Evolutionary conservation across 306 rosid species (phyloP).

Genomic region (Prunus kanzakura): DNA sequence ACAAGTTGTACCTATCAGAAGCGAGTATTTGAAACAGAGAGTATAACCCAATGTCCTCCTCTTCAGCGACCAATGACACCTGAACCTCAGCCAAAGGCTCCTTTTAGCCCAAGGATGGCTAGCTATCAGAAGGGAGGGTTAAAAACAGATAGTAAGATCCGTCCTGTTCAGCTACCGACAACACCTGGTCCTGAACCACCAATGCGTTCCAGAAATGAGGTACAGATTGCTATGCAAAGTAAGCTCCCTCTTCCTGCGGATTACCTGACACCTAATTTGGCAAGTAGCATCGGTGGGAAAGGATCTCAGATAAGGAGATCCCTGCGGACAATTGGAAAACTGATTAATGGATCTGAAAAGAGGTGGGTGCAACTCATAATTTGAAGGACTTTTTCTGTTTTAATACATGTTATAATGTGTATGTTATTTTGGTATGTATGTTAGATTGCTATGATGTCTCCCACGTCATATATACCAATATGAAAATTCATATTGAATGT

Average conservation of each 20-base stretch:
- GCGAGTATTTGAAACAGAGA: conserved; percentile 28
- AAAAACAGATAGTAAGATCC: conserved; percentile 34
- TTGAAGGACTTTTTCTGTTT: neutral
- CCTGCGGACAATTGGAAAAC: conserved; percentile 80
- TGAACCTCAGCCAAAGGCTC: conserved; percentile 31
- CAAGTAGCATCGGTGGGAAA: conserved; percentile 54
- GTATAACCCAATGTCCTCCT: conserved; percentile 36
- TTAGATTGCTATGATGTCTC: neutral
- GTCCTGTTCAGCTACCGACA: conserved; percentile 47
- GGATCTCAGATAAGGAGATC: conserved; percentile 86
- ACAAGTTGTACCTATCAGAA: conserved; percentile 35
- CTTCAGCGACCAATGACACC: conserved; percentile 30
- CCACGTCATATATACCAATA: neutral
- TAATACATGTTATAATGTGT: neutral
- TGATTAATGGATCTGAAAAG: conserved; percentile 84
- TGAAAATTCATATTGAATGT: neutral
- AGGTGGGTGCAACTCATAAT: conserved; percentile 35
- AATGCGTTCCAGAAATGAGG: conserved; percentile 34
- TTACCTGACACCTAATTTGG: conserved; percentile 42
- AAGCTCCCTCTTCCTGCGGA: conserved; percentile 31
- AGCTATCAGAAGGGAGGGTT: conserved; percentile 40
- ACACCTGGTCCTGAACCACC: conserved; percentile 49
- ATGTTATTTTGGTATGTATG: neutral
- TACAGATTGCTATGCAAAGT: conserved; percentile 22
- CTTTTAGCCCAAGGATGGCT: conserved; percentile 50